phyloP scores from a whole-genome alignment of 805 yeast genomes.

The Metschnikowia corniflorae region DNA sequence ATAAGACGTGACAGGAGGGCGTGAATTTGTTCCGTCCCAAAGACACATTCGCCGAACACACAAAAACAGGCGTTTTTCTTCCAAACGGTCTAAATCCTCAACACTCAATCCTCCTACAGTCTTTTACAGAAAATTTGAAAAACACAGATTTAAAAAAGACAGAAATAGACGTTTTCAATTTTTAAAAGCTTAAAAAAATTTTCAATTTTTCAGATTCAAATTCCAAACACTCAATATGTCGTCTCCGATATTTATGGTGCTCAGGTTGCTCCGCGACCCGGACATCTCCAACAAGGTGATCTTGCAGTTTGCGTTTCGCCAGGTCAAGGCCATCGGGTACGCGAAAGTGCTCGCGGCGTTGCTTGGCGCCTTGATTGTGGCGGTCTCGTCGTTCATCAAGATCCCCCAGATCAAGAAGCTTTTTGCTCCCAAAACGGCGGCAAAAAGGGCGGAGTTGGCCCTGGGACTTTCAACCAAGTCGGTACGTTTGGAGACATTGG shows the following conservation, averaged over 20 bases:
- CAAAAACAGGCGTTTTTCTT: no score
- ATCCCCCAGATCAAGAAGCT: constrained; percentile 41
- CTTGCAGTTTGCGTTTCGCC: constrained; percentile 34
- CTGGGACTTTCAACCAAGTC: constrained; percentile 36
- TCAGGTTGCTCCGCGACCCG: constrained; percentile 37
- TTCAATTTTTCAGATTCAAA: no score
- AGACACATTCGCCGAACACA: no score
- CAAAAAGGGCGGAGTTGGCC: constrained; percentile 29
- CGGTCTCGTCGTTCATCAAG: constrained; percentile 35
- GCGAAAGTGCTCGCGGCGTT: constrained; percentile 31
- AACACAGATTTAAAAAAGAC: no score
- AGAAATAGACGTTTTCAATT: no score
- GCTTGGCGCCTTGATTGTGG: constrained; percentile 35
- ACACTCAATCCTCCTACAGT: no score
- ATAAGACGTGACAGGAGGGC: no score
- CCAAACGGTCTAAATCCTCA: no score
- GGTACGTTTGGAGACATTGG: constrained; percentile 34
- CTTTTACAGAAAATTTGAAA: no score
- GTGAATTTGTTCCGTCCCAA: no score
- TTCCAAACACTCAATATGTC: no score
- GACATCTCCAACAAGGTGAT: constrained; percentile 38
- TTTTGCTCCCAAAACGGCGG: constrained; percentile 23
- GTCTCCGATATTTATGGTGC: constrained; percentile 16
- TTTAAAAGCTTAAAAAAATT: no score
- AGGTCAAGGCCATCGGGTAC: constrained; percentile 31